A percentile compares a stretch with the other conserved stretches of the same genome.
These are phyloP conservation scores for Melastoma candidum DNA, from an alignment of 441 rosid species.

Conservation along the genomic window DNA sequence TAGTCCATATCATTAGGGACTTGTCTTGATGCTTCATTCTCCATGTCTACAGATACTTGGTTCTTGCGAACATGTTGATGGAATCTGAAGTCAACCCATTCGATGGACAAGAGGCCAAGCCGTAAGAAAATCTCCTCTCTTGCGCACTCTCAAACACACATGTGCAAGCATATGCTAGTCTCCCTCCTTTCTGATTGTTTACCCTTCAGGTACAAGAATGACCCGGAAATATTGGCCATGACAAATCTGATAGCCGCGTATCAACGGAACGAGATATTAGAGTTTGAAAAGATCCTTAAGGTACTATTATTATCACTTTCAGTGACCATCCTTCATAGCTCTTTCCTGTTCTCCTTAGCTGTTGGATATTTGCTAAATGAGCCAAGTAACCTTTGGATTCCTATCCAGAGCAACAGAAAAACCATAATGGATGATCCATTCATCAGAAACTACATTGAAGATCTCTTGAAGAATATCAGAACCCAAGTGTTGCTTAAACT, in stretches of 20 bases:
- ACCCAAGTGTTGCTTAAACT: slow-evolving; percentile 97
- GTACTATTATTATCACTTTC: slow-evolving; percentile 23
- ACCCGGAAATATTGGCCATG: slow-evolving; percentile 99
- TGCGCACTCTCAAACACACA: too few relatives aligned
- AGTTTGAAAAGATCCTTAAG: slow-evolving; percentile 97
- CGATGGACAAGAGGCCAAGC: slow-evolving; percentile 99
- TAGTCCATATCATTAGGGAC: too few relatives aligned
- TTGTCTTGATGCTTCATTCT: neutral
- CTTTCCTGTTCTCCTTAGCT: too few relatives aligned
- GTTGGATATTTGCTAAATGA: too few relatives aligned
- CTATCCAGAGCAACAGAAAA: slow-evolving; percentile 70
- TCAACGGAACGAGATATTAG: slow-evolving; percentile 92
- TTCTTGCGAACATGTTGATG: slow-evolving; percentile 99
- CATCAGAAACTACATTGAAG: slow-evolving; percentile 93
- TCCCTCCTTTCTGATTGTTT: slow-evolving; percentile 9
- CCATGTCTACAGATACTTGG: slow-evolving; percentile 56
- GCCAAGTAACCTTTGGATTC: slow-evolving; percentile 7
- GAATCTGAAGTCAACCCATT: slow-evolving; percentile 99
- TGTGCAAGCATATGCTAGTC: slow-evolving; percentile 1
- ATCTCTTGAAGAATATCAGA: slow-evolving; percentile 91
- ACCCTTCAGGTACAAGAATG: slow-evolving; percentile 74
- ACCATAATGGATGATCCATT: slow-evolving; percentile 99
- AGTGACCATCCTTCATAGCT: neutral
- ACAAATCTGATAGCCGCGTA: slow-evolving; percentile 95
- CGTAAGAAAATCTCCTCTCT: slow-evolving; percentile 42